Percentiles rank a stretch among this genome's conserved stretches.
These are phyloP conservation scores for Bonia amplexicaulis DNA, from an alignment of 176 grass and related monocot species.

Conservation along the genomic window DNA sequence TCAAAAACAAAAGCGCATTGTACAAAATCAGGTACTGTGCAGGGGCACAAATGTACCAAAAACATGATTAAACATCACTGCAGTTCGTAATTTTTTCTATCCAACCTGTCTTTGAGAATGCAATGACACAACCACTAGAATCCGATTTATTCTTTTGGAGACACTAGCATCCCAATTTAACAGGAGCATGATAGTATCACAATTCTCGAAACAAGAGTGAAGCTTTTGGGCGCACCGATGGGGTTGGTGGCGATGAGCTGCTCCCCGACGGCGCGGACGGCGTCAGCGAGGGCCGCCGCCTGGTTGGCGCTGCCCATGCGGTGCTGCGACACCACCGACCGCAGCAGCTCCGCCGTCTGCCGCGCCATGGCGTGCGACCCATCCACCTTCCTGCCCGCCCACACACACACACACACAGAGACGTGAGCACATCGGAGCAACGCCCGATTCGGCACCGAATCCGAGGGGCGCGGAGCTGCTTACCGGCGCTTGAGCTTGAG, in stretches of 20 bases:
- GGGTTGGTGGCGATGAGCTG: constrained; percentile 88
- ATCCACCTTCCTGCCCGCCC: constrained; percentile 64
- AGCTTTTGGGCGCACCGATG: constrained; percentile 37
- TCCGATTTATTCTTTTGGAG: background rate
- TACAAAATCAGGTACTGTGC: background rate
- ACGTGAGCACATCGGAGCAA: constrained; percentile 1
- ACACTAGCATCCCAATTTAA: background rate
- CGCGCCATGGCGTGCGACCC: constrained; percentile 77
- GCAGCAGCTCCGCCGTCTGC: constrained; percentile 86
- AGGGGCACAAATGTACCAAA: background rate
- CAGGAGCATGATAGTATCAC: background rate
- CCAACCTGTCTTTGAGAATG: background rate
- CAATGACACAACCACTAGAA: background rate
- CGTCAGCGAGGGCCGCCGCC: constrained; percentile 59
- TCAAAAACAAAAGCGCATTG: background rate
- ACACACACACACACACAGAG: background rate
- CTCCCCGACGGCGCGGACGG: constrained; percentile 67
- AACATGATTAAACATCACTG: background rate
- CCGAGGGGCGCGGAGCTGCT: background rate
- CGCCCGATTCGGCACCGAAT: background rate
- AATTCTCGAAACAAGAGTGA: background rate
- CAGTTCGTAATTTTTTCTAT: background rate
- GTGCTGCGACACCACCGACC: constrained; percentile 78
- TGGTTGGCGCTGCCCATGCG: constrained; percentile 74
- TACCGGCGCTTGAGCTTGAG: constrained; percentile 83